Percentiles rank a stretch among this genome's conserved stretches.
These are phyloP conservation scores for Cynara cardunculus DNA, from an alignment of 129 eudicot genomes.

Conservation along the genomic window DNA sequence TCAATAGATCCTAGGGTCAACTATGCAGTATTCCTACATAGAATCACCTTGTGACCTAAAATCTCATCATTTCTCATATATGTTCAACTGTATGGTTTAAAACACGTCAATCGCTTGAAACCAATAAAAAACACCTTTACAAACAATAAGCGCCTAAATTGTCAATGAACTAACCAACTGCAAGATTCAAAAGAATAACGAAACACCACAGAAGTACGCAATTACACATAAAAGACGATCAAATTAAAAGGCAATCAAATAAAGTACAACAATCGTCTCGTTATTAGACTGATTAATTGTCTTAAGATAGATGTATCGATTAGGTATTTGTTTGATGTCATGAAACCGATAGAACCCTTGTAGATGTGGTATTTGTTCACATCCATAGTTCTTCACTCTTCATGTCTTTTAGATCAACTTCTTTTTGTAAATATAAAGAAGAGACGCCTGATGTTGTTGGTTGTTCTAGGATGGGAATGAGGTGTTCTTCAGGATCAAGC, in stretches of 20 bases:
- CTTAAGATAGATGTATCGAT: no score
- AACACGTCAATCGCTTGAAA: background rate
- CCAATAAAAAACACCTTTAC: background rate
- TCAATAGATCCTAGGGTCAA: background rate
- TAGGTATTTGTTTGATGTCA: no score
- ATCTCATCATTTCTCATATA: background rate
- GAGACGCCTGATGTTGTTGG: no score
- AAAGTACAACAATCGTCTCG: no score
- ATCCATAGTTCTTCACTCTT: background rate
- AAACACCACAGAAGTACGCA: background rate
- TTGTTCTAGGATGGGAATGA: conserved; percentile 63
- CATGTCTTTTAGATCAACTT: background rate
- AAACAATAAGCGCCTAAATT: background rate
- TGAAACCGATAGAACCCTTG: no score
- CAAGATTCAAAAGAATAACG: background rate
- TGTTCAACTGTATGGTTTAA: background rate
- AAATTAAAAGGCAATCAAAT: no score
- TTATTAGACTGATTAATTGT: no score
- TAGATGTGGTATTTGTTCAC: background rate
- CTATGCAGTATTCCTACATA: no score
- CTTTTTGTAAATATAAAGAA: no score
- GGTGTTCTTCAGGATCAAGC: conserved; percentile 72
- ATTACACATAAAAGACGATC: background rate
- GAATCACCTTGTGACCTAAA: no score
- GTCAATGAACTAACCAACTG: background rate